phyloP scores from a whole-genome alignment of 2,329 filamentous ascomycete species.

The Monilinia aucupariae region DNA sequence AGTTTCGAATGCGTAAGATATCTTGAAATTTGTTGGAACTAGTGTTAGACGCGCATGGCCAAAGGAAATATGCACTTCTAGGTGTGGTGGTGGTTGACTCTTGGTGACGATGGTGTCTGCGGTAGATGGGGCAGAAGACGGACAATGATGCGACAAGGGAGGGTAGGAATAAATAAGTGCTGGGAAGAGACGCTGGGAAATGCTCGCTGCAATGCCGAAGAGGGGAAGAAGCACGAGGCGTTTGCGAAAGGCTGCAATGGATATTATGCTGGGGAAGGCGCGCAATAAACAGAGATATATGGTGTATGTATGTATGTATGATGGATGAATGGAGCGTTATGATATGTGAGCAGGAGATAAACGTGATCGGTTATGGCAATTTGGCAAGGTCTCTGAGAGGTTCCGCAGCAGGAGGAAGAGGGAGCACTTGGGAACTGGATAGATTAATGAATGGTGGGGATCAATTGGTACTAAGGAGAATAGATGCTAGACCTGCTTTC shows the following conservation, averaged over 20 bases:
- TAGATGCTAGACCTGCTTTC: slow-evolving; percentile 5
- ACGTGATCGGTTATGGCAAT: slow-evolving; percentile 7
- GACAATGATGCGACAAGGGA: slow-evolving; percentile 14
- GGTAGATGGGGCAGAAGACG: slow-evolving; percentile 14
- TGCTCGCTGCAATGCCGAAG: slow-evolving; percentile 12
- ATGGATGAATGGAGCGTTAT: slow-evolving; percentile 6
- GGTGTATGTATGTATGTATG: slow-evolving; percentile 1
- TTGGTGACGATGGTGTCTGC: slow-evolving; percentile 1
- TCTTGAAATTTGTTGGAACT: slow-evolving; percentile 12
- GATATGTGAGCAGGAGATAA: slow-evolving; percentile 1
- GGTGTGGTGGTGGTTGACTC: slow-evolving; percentile 4
- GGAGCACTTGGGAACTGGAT: slow-evolving; percentile 9
- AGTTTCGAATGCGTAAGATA: slow-evolving; percentile 23
- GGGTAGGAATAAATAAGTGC: slow-evolving; percentile 18
- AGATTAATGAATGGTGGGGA: slow-evolving; percentile 9
- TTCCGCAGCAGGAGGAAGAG: slow-evolving; percentile 14
- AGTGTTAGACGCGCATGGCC: slow-evolving; percentile 26
- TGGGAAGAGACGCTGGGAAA: slow-evolving; percentile 12
- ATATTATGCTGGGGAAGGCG: slow-evolving; percentile 13
- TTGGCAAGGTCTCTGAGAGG: neutral
- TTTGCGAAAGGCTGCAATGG: slow-evolving; percentile 14
- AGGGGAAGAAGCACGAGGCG: slow-evolving; percentile 6
- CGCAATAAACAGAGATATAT: slow-evolving; percentile 7
- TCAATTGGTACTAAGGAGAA: slow-evolving; percentile 6
- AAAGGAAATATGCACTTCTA: slow-evolving; percentile 27